phyloP scores from a whole-genome alignment of 208 protist genomes.

The Leishmania arabica region DNA sequence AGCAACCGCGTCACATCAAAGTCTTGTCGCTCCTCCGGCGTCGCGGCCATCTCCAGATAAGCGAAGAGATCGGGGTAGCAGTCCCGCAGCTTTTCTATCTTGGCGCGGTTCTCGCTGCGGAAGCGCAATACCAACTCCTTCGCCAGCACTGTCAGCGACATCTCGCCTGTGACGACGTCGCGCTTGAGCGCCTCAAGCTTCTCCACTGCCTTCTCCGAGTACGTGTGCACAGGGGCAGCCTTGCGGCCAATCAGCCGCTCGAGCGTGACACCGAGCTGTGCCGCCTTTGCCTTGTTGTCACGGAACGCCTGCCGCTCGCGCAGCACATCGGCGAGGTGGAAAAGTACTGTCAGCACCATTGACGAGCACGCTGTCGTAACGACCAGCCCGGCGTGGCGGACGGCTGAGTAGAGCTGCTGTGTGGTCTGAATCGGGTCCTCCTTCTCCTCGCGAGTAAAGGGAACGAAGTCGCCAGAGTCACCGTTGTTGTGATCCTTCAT shows the following conservation, averaged over 20 bases:
- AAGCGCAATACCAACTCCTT: constrained; percentile 35
- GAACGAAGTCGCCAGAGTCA: not conserved
- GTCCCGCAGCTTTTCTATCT: constrained; percentile 37
- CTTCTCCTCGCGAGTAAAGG: not conserved
- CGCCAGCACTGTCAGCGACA: constrained; percentile 39
- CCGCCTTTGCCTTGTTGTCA: constrained; percentile 25
- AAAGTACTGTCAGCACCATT: constrained; percentile 45
- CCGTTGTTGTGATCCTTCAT: not conserved
- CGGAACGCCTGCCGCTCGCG: constrained; percentile 30
- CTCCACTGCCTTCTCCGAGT: constrained; percentile 28
- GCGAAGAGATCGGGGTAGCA: constrained; percentile 31
- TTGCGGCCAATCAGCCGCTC: constrained; percentile 27
- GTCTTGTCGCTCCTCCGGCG: constrained; percentile 25
- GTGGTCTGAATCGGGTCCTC: constrained; percentile 13
- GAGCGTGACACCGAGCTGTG: constrained; percentile 28
- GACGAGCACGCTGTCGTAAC: constrained; percentile 55
- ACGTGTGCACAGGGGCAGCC: constrained; percentile 17
- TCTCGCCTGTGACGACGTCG: constrained; percentile 40
- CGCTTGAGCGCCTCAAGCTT: constrained; percentile 41
- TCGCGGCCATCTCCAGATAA: constrained; percentile 27
- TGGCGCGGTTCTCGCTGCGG: constrained; percentile 33
- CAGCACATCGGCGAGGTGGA: constrained; percentile 48
- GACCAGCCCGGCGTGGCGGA: constrained; percentile 44
- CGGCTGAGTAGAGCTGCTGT: constrained; percentile 36
- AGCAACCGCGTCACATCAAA: constrained; percentile 40